Evolutionary conservation across 192 early-diverging fungal species (phyloP), one percentile per base, ranked within the genome.

Genomic region (Coemansia sp.): DNA sequence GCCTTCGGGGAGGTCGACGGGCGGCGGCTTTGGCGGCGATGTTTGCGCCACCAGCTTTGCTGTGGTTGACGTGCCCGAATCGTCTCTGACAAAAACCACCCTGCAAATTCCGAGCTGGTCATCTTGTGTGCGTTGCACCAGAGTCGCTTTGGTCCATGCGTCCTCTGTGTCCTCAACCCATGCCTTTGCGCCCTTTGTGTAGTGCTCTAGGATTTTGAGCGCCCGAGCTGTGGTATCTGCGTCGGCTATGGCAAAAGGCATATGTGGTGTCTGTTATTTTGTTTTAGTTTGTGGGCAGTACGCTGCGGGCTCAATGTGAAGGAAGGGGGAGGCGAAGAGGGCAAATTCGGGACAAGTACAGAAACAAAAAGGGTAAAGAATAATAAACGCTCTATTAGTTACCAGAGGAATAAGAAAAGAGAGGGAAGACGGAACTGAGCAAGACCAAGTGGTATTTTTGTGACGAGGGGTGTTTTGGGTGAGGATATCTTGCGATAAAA

Each of bases 151-250:
- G 59, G 92, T 81, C 92, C 93, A 98, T 29, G 89, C 94, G 58
- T 94, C 90, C 38, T 87, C 83, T 2, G 88, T 87, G 66, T 98
- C 92, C 59, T 86, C 84, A 71, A 96, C 93, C 94, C 94, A 97
- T 41, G 93, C 94, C 63, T 83, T 81, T 62, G 88, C 88, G 36
- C 90, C 91, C 61, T 87, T 86, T 56, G 84, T 82, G 73, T 86
- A 91, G 61, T 88, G 85, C 48, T 89, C 89, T 43, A 91, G 74
- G 35, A 75, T 65, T 49, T 81, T 81, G 59, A 74, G 73, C 66
- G 78, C 78, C 73, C 54, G 61, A 59, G 66, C 67, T 34, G 71
- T 70, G 19, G 66, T 67, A 20, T 62, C 65, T 22, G 73, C 25
- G 69, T 74, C 77, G n/a, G 67, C 70, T 32, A 57, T 35, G 0